These are phyloP conservation scores for Breviolum minutum DNA, from an alignment of 73 alveolate species.

Conservation along the genomic window DNA sequence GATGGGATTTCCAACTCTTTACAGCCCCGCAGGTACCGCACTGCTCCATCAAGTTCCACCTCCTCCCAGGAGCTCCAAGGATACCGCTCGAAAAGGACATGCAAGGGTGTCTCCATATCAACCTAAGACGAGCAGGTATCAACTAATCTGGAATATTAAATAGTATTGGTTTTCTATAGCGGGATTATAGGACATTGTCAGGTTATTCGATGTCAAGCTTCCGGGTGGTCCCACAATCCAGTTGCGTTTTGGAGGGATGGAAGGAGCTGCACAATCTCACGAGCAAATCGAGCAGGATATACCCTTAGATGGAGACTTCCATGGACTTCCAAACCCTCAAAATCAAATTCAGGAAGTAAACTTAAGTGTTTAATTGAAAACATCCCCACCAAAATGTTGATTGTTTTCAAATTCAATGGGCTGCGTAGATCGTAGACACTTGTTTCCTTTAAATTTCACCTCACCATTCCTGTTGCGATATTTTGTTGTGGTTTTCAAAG, in stretches of 20 bases:
- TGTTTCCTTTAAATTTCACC: background rate
- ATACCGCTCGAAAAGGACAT: background rate
- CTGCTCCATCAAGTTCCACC: background rate
- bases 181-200: too few relatives aligned
- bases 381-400: background rate
- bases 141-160: too few relatives aligned
- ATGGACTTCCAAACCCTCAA: too few relatives aligned
- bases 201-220: too few relatives aligned
- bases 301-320: background rate
- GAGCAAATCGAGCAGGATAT: background rate
- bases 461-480: background rate
- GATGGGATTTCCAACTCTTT: background rate
- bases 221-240: too few relatives aligned
- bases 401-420: background rate
- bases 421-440: background rate
- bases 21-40: background rate
- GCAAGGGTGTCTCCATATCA: background rate
- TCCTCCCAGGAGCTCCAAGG: conserved; percentile 5
- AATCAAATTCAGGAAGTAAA: too few relatives aligned
- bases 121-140: background rate
- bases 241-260: background rate
- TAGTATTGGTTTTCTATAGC: too few relatives aligned
- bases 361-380: too few relatives aligned
- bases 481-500: background rate
- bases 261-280: background rate